These are phyloP conservation scores for Nigrospora sphaerica DNA, from an alignment of 2,329 filamentous ascomycete species.

Conservation along the genomic window DNA sequence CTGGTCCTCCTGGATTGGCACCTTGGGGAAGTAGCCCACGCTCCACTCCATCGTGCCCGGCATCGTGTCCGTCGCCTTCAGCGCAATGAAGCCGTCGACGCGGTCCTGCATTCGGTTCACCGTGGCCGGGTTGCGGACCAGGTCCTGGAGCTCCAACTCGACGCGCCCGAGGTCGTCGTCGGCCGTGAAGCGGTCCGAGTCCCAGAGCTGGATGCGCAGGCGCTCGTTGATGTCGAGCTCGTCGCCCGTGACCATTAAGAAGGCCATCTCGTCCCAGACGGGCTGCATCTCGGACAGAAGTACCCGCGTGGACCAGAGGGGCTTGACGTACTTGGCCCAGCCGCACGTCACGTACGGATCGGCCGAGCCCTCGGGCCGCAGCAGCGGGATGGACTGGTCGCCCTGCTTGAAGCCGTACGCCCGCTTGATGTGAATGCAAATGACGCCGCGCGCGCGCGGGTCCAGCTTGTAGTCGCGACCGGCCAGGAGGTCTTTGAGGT, in stretches of 20 bases:
- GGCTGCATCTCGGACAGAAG: slow-evolving; percentile 1
- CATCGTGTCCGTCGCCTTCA: not conserved
- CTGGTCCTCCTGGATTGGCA: not conserved
- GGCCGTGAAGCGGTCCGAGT: slow-evolving; percentile 1
- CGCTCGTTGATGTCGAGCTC: slow-evolving; percentile 2
- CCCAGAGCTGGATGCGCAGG: slow-evolving; percentile 1
- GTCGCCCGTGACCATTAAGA: not conserved
- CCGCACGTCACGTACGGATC: slow-evolving; percentile 1
- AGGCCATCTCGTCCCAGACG: not conserved
- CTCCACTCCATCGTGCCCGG: slow-evolving; percentile 1
- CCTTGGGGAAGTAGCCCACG: slow-evolving; percentile 1
- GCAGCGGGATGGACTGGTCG: not conserved
- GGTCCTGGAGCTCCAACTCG: not conserved
- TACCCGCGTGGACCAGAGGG: slow-evolving; percentile 1
- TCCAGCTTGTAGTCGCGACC: slow-evolving; percentile 1
- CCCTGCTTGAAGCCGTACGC: slow-evolving; percentile 1
- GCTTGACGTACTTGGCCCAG: slow-evolving; percentile 3
- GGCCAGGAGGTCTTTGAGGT: not conserved
- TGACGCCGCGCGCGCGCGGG: not conserved
- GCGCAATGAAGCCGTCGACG: slow-evolving; percentile 1
- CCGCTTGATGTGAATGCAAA: not conserved
- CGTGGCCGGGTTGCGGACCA: not conserved
- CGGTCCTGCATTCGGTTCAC: slow-evolving; percentile 1
- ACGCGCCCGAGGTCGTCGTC: slow-evolving; percentile 2
- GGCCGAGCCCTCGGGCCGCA: not conserved